Evolutionary conservation across 257 asterid genomes (phyloP), one percentile per base, ranked within the genome.

Genomic region (Euphrasia confusa): DNA sequence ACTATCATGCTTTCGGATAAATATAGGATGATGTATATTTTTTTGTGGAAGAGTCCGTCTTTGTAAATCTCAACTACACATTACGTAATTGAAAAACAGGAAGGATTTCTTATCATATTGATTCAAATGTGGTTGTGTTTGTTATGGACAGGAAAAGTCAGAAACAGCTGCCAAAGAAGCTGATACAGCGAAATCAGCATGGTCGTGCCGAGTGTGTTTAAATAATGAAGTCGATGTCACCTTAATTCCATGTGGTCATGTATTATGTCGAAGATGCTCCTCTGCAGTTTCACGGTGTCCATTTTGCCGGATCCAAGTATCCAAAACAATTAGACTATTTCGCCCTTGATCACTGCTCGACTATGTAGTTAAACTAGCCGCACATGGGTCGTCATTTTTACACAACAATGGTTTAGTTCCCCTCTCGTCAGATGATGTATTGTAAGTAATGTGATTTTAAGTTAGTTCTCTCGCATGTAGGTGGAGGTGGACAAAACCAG

Each of bases 281-380:
- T 79, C 95, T 61, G 98, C 94, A 37, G 98, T 88, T 75, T 84
- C 96, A 4, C 78, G 89, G 79, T 91, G 98, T 70, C 98, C 96
- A n/a, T 91, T 88, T 80, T 91, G 98, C 69, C 84, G 98, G 13
- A 61, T 78, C 58, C 96, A 88, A 77, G 98, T 88, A 65, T 81
- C 94, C 1, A 80, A 82, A 63, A 71, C 88, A 9, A 75, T 85
- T 76, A 79, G 83, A 79, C 82, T 91, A 68, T 91, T 82, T 76
- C 84, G 96, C 56, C 96, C 98, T 37, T 91, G 80, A 90, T 58
- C 30, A 50, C 67, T 63, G 40, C 57, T 45, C 28, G 5, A 53
- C 21, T 18, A 53, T 7, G 12, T 50, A 2, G 15, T 11, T 4
- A 3, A 35, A 35, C 10, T 35, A 49, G 17, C 54, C 5, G 26